Percentiles rank a stretch among this genome's conserved stretches.
These are phyloP conservation scores for Fusarium pseudoanthophilum DNA, from an alignment of 2,329 filamentous ascomycete genomes.

Conservation along the genomic window DNA sequence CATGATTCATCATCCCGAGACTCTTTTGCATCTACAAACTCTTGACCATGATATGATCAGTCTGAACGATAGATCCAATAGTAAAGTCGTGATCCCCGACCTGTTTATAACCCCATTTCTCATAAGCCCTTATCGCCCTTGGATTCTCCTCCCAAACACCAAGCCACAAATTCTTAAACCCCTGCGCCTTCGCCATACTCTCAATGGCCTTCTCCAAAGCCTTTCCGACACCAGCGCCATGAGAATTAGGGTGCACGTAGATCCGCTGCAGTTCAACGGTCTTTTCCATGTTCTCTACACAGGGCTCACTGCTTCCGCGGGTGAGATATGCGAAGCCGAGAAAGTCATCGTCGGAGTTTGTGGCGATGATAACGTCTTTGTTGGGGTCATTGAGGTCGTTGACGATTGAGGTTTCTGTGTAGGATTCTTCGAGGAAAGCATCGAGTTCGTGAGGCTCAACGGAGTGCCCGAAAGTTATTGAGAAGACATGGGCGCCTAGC, in stretches of 20 bases:
- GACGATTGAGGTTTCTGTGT: slow-evolving; percentile 48
- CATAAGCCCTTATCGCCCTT: slow-evolving; percentile 53
- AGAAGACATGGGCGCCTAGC: slow-evolving; percentile 52
- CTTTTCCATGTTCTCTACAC: slow-evolving; percentile 45
- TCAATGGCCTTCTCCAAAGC: slow-evolving; percentile 46
- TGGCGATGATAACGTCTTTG: slow-evolving; percentile 45
- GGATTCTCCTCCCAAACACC: slow-evolving; percentile 61
- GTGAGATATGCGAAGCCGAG: slow-evolving; percentile 56
- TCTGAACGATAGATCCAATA: slow-evolving; percentile 54
- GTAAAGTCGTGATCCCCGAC: slow-evolving; percentile 56
- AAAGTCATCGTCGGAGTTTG: slow-evolving; percentile 32
- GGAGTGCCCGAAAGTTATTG: slow-evolving; percentile 55
- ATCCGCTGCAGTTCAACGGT: slow-evolving; percentile 56
- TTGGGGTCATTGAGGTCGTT: slow-evolving; percentile 38
- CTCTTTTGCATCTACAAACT: neutral
- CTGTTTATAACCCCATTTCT: slow-evolving; percentile 52
- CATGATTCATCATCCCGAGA: neutral
- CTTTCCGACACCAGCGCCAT: slow-evolving; percentile 54
- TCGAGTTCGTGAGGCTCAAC: slow-evolving; percentile 51
- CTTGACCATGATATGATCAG: slow-evolving; percentile 56
- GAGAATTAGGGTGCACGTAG: slow-evolving; percentile 51
- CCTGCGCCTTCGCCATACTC: slow-evolving; percentile 49
- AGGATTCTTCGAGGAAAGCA: slow-evolving; percentile 52
- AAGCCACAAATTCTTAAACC: slow-evolving; percentile 56
- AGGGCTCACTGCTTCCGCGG: slow-evolving; percentile 52